Base-by-base conservation (phyloP, 2,329 filamentous ascomycete genomes). In the Neobulgaria alba region DNA sequence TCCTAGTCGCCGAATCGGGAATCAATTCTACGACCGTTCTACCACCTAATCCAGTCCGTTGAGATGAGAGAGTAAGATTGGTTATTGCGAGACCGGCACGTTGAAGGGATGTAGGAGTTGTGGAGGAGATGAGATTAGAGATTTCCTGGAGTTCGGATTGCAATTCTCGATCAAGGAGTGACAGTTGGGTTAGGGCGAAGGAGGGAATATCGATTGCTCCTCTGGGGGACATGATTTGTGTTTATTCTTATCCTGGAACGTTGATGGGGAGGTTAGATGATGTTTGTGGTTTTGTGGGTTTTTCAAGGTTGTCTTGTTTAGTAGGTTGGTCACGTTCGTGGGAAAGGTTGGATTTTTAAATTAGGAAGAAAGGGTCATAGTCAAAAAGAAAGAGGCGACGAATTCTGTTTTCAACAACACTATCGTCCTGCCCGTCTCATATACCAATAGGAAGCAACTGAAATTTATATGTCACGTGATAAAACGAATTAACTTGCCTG, bases 1-100 rank as follows among this genome's bases (percentile, higher is more conserved):
- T 44, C 3, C 64, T 62, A 3, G 74, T 70, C 0, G 87, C 84
- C n/a, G 75, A 65, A 56, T 95, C 90, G 0, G 77, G 68, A 12
- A 67, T 66, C 4, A 98, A 77, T 61, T 95, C 89, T 3, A 95
- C 67, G 2, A 98, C 82, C 0, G 85, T 87, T 49, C 87, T 85
- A n/a, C 92, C 92, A 12, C 89, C 92, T 29, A 95, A 70, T 0
- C 92, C 92, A 0, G 92, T 98, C 20, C 89, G 81, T 58, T 85
- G 84, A 14, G 83, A 81, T 9, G 73, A 68, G 23, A 94, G 67
- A 21, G 75, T 67, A 7, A 96, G 75, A 61, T 89, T 90, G 12
- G 79, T 77, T 53, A 92, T 69, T 21, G 86, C 86, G 30, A 87
- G 71, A n/a, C 86, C 86, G 4, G 83, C 83, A 43, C 82, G 78